These are phyloP conservation scores for Fraxinus sp. DNA, from an alignment of 305 asterid species.

Conservation along the genomic window DNA sequence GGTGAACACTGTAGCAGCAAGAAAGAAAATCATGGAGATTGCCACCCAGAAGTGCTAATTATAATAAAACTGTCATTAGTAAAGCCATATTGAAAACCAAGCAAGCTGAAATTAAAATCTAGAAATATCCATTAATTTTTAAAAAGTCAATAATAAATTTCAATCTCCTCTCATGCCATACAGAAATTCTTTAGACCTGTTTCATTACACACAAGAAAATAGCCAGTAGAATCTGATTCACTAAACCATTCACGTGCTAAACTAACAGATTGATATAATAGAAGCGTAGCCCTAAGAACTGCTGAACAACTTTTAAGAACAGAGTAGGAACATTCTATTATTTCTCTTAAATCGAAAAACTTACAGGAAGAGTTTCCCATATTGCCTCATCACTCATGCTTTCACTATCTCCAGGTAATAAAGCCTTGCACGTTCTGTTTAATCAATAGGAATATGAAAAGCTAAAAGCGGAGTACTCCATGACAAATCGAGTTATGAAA, in stretches of 20 bases:
- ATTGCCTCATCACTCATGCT: slow-evolving; percentile 84
- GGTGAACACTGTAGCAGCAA: slow-evolving; percentile 93
- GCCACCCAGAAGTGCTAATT: slow-evolving; percentile 99
- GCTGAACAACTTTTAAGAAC: slow-evolving; percentile 13
- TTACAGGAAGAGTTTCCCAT: slow-evolving; percentile 99
- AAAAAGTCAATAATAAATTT: too few species aligned
- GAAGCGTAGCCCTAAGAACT: slow-evolving; percentile 15
- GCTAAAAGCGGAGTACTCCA: slow-evolving; percentile 16
- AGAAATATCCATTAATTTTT: not conserved
- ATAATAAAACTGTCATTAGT: slow-evolving; percentile 30
- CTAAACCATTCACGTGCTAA: slow-evolving; percentile 1
- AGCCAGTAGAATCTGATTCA: not conserved
- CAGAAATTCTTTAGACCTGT: not conserved
- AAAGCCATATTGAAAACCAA: slow-evolving; percentile 16
- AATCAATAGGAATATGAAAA: slow-evolving; percentile 22
- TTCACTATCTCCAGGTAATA: slow-evolving; percentile 96
- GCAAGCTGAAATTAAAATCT: slow-evolving; percentile 21
- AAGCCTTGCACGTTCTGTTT: slow-evolving; percentile 94
- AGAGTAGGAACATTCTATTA: slow-evolving; percentile 14
- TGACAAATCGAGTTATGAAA: slow-evolving; percentile 15
- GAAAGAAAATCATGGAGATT: slow-evolving; percentile 92
- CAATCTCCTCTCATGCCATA: not conserved
- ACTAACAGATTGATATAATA: too few species aligned
- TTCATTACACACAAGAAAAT: not conserved
- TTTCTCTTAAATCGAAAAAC: slow-evolving; percentile 29